Percentiles rank a stretch among this genome's conserved stretches.
Evolutionary conservation across 306 rosid species (phyloP).

Genomic region (Ochetophila trinervis): DNA sequence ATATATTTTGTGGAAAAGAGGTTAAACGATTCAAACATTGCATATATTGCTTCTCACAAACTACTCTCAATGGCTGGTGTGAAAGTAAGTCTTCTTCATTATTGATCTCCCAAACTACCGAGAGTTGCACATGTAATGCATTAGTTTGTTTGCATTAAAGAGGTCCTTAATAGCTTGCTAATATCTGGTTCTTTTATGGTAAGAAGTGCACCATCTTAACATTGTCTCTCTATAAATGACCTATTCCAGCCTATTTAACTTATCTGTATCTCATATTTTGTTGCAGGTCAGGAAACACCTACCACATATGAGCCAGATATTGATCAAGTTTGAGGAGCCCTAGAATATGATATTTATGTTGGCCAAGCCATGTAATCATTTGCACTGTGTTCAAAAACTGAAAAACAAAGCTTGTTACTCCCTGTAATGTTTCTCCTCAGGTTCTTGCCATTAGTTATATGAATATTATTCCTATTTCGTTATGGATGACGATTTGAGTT

Average conservation of each 20-base stretch:
- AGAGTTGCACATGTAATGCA: no score
- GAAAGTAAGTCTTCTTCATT: conserved; percentile 46
- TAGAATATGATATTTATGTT: conserved; percentile 21
- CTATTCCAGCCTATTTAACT: background rate
- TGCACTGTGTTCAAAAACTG: background rate
- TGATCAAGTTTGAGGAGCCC: conserved; percentile 62
- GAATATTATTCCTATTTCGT: no score
- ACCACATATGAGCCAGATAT: conserved; percentile 54
- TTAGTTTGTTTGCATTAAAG: background rate
- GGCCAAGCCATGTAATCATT: background rate
- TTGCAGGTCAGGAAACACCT: conserved; percentile 82
- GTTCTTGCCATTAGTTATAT: no score
- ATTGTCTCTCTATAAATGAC: background rate
- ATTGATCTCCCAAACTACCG: no score
- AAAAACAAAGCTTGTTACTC: background rate
- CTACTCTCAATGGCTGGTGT: conserved; percentile 87
- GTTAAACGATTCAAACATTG: conserved; percentile 54
- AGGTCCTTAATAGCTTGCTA: background rate
- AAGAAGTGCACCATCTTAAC: background rate
- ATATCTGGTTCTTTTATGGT: background rate
- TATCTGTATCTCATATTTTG: conserved; percentile 10
- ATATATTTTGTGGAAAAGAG: conserved; percentile 78
- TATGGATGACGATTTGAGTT: no score
- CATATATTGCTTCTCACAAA: conserved; percentile 72
- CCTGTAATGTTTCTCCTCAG: background rate